Percentiles rank a stretch among this genome's conserved stretches.
Evolutionary conservation across 768 basidiomycete species (phyloP).

Genomic region (Galerina marginata): DNA sequence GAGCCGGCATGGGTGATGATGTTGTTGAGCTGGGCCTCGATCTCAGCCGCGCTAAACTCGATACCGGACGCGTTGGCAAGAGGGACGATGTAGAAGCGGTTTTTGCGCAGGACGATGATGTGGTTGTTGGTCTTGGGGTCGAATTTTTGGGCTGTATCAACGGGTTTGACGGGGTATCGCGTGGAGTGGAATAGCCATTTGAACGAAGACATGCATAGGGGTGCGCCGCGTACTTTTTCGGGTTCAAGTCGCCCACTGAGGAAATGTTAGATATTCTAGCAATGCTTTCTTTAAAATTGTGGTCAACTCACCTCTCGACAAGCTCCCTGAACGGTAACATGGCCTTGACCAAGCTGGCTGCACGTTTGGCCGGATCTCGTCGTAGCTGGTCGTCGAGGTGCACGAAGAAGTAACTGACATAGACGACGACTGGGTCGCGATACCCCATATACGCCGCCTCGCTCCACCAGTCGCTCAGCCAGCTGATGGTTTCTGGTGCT

Average conservation of each 20-base stretch:
- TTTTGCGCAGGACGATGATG: constrained; percentile 89
- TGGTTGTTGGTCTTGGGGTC: constrained; percentile 79
- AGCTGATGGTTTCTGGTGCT: constrained; percentile 64
- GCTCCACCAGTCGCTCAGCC: constrained; percentile 99
- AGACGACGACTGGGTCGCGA: constrained; percentile 89
- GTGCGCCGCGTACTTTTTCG: constrained; percentile 77
- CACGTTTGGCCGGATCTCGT: constrained; percentile 67
- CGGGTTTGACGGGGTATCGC: constrained; percentile 84
- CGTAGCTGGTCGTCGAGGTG: constrained; percentile 71
- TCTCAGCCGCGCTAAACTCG: constrained; percentile 78
- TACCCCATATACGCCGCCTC: constrained; percentile 88
- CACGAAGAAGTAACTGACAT: constrained; percentile 94
- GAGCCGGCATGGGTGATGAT: constrained; percentile 70
- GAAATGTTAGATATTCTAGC: not conserved
- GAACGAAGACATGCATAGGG: constrained; percentile 93
- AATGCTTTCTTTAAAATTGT: not conserved
- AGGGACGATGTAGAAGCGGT: constrained; percentile 86
- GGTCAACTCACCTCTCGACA: constrained; percentile 71
- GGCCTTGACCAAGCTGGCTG: constrained; percentile 84
- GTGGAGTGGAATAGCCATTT: constrained; percentile 96
- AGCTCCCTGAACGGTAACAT: constrained; percentile 85
- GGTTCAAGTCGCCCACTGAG: constrained; percentile 80
- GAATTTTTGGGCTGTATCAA: constrained; percentile 86
- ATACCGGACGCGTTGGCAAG: constrained; percentile 65
- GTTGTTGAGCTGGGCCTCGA: constrained; percentile 81